Conservation (phyloP, 2,329 filamentous ascomycete genomes). For the Ceratocystis colombiana region DNA sequence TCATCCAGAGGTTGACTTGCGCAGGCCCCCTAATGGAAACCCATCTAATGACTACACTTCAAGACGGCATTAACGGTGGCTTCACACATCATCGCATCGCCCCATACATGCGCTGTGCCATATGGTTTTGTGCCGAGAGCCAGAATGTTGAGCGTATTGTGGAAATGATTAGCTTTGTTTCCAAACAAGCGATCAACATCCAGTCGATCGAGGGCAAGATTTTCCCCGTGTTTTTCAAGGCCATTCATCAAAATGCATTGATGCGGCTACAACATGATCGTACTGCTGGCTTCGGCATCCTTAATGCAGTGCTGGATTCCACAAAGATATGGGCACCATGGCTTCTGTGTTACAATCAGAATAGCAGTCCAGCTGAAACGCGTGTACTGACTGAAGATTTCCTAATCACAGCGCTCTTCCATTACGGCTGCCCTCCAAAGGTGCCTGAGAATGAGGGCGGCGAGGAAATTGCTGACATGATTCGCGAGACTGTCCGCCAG, state of each 20-base stretch:
- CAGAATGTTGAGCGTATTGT: constrained; percentile 32
- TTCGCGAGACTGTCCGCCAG: constrained; percentile 33
- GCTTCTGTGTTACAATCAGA: constrained; percentile 38
- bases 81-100: constrained; percentile 39
- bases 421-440: constrained; percentile 30
- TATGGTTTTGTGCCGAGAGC: constrained; percentile 43
- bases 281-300: neutral
- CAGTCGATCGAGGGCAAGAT: constrained; percentile 41
- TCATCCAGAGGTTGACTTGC: constrained; percentile 49
- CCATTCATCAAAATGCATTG: constrained; percentile 22
- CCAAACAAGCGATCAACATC: constrained; percentile 37
- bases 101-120: constrained; percentile 49
- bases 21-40: constrained; percentile 42
- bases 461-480: constrained; percentile 30
- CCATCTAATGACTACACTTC: constrained; percentile 45
- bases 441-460: constrained; percentile 32
- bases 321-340: constrained; percentile 43
- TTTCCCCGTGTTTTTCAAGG: constrained; percentile 40
- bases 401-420: constrained; percentile 38
- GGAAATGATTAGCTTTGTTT: constrained; percentile 38
- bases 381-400: constrained; percentile 38
- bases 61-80: constrained; percentile 44
- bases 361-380: constrained; percentile 29
- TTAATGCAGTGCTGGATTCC: constrained; percentile 19
- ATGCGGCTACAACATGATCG: neutral